phyloP scores from a whole-genome alignment of 208 protist genomes.

The Leishmania lainsoni region DNA sequence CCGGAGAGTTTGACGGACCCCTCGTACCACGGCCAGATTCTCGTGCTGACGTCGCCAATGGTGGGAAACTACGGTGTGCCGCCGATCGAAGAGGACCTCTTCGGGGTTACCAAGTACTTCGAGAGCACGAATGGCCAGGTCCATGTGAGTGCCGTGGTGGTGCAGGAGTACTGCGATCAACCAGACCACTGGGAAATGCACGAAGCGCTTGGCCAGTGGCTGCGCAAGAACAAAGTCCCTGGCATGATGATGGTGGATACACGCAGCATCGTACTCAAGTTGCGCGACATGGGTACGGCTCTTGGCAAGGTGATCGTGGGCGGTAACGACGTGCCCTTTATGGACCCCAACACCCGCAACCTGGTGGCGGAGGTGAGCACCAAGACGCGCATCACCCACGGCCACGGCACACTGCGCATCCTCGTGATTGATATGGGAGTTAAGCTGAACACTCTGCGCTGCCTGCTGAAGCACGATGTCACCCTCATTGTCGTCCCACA shows the following conservation, averaged over 20 bases:
- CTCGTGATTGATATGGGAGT: constrained; percentile 95
- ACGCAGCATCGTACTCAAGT: constrained; percentile 96
- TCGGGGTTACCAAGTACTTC: constrained; percentile 95
- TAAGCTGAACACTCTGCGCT: constrained; percentile 95
- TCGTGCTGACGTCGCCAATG: constrained; percentile 97
- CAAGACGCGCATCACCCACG: constrained; percentile 80
- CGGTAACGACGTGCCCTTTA: constrained; percentile 81
- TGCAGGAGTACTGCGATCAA: constrained; percentile 95
- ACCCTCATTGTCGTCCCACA: constrained; percentile 86
- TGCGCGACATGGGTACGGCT: constrained; percentile 94
- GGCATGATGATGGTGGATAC: constrained; percentile 98
- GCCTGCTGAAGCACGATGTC: constrained; percentile 89
- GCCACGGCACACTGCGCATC: constrained; percentile 84
- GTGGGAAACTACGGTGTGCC: constrained; percentile 98
- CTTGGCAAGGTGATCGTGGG: constrained; percentile 90
- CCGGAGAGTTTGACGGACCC: constrained; percentile 96
- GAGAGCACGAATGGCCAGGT: constrained; percentile 93
- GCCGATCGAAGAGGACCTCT: constrained; percentile 83
- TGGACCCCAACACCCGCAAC: constrained; percentile 95
- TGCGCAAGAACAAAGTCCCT: constrained; percentile 94
- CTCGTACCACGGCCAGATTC: constrained; percentile 98
- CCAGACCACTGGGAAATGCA: constrained; percentile 96
- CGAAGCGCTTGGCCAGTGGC: constrained; percentile 85
- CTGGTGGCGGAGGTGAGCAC: constrained; percentile 95
- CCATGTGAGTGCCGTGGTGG: constrained; percentile 91